These are phyloP conservation scores for Podochytrium sp. DNA, from an alignment of 192 early-diverging fungal genomes.

Conservation along the genomic window DNA sequence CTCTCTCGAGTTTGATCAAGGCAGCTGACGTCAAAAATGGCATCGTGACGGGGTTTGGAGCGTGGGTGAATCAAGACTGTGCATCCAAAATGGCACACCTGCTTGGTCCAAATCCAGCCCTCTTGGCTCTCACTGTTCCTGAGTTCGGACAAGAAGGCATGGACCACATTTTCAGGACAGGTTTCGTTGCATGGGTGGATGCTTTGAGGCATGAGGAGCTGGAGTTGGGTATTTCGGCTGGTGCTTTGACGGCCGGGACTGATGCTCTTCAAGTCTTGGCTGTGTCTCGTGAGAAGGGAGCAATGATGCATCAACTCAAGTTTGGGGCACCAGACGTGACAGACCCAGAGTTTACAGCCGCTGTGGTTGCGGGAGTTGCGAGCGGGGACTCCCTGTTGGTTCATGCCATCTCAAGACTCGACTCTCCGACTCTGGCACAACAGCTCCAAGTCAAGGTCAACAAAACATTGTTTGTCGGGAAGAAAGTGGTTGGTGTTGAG, in stretches of 20 bases:
- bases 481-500: not conserved
- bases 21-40: not conserved
- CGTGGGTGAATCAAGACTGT: constrained; percentile 12
- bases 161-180: constrained; percentile 10
- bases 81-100: constrained; percentile 4
- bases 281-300: not conserved
- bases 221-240: not conserved
- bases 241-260: not conserved
- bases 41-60: constrained; percentile 14
- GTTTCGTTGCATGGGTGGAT: constrained; percentile 22
- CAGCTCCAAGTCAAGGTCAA: constrained; percentile 8
- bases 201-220: not conserved
- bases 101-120: constrained; percentile 13
- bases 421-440: not conserved
- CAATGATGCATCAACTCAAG: not conserved
- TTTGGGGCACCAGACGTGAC: constrained; percentile 12
- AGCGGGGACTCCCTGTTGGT: constrained; percentile 10
- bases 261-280: constrained; percentile 8
- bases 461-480: too few relatives aligned
- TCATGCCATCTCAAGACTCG: not conserved
- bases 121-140: constrained; percentile 14
- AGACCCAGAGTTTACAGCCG: not conserved
- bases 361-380: constrained; percentile 1
- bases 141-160: constrained; percentile 19
- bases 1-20: not conserved